phyloP scores from a whole-genome alignment of 345 rosid species.

The Rhodomyrtus tomentosa region DNA sequence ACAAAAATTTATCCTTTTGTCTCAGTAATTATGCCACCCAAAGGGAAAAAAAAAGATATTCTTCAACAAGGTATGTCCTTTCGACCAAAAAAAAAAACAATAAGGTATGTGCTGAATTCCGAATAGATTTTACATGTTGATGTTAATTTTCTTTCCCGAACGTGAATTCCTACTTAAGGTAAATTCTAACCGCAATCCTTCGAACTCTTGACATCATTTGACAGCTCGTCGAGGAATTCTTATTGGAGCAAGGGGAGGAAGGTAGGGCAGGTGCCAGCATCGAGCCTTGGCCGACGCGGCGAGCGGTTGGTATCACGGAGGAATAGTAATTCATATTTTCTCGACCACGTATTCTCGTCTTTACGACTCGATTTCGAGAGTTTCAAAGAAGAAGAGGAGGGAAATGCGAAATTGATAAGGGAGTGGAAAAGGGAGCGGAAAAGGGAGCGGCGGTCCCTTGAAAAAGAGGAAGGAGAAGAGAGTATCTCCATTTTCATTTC shows the following conservation, averaged over 20 bases:
- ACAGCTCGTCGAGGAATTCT: neutral
- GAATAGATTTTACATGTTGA: neutral
- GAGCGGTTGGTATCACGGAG: neutral
- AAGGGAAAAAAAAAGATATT: neutral
- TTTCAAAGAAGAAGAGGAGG: neutral
- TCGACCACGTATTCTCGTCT: neutral
- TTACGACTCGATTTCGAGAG: neutral
- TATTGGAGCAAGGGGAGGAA: neutral
- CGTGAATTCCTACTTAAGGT: neutral
- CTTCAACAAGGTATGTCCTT: neutral
- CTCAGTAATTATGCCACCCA: neutral
- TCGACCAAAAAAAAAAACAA: no score
- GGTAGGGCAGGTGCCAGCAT: neutral
- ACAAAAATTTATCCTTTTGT: neutral
- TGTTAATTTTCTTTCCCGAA: neutral
- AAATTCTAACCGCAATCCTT: neutral
- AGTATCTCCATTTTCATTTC: neutral
- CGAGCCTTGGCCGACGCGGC: accelerated
- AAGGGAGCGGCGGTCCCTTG: neutral
- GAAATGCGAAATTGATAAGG: neutral
- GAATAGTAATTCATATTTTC: neutral
- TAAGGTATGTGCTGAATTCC: neutral
- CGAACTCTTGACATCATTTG: neutral
- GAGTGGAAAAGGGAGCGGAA: neutral
- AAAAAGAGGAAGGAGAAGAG: neutral